Conservation (phyloP, 371 early-diverging fungal genomes). For the Smittium culicis region DNA sequence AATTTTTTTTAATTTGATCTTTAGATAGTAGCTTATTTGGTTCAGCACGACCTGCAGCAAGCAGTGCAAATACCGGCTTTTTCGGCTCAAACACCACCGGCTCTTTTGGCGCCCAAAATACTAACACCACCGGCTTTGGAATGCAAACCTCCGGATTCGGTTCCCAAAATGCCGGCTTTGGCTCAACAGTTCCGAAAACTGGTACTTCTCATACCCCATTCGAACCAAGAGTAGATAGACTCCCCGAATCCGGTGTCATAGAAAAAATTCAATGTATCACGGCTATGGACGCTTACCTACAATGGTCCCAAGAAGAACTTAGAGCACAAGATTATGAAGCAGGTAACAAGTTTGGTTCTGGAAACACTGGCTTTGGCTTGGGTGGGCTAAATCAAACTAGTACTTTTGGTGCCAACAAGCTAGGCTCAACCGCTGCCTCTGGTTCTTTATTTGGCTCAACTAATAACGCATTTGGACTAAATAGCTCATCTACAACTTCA, state of each 20-base stretch:
- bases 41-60: slow-evolving; percentile 2
- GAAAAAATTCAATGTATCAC: slow-evolving; percentile 60
- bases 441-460: slow-evolving; percentile 5
- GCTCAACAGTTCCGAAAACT: slow-evolving; percentile 2
- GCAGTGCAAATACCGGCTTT: background rate
- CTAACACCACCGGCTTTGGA: slow-evolving; percentile 16
- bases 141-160: slow-evolving; percentile 15
- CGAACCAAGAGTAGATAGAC: slow-evolving; percentile 48
- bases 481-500: background rate
- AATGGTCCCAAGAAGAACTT: slow-evolving; percentile 79
- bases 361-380: slow-evolving; percentile 13
- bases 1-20: background rate
- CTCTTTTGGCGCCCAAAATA: slow-evolving; percentile 14
- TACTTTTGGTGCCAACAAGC: slow-evolving; percentile 12
- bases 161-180: slow-evolving; percentile 4
- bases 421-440: slow-evolving; percentile 7
- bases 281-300: slow-evolving; percentile 81
- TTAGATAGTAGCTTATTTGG: slow-evolving; percentile 15
- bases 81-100: slow-evolving; percentile 3
- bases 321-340: slow-evolving; percentile 75
- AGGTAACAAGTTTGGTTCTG: slow-evolving; percentile 23
- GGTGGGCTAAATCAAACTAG: slow-evolving; percentile 10
- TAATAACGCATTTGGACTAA: background rate
- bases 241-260: slow-evolving; percentile 39
- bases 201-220: slow-evolving; percentile 75